phyloP scores from a whole-genome alignment of 2,329 filamentous ascomycete genomes.

The Stagonosporopsis vannaccii region DNA sequence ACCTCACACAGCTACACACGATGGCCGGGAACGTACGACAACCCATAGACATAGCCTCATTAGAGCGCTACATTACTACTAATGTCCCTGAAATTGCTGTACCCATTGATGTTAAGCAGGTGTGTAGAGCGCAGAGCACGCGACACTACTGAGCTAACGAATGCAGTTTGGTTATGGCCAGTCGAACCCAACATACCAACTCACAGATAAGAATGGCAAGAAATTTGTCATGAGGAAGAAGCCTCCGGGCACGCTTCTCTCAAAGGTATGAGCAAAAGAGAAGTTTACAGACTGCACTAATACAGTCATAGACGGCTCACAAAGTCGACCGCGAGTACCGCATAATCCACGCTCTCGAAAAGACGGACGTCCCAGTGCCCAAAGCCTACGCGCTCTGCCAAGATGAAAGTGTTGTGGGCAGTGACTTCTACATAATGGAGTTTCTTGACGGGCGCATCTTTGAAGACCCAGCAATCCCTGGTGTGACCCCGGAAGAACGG shows the following conservation, averaged over 20 bases:
- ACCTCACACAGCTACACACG: conserved; percentile 26
- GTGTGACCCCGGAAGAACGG: conserved; percentile 71
- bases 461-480: conserved; percentile 84
- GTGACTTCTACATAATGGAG: conserved; percentile 96
- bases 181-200: conserved; percentile 95
- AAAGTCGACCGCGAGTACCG: conserved; percentile 95
- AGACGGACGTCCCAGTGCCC: conserved; percentile 85
- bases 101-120: conserved; percentile 89
- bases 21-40: conserved; percentile 92
- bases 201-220: conserved; percentile 73
- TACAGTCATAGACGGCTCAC: conserved; percentile 78
- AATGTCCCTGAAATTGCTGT: conserved; percentile 84
- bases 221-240: conserved; percentile 96
- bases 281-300: neutral
- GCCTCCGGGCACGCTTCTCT: conserved; percentile 91
- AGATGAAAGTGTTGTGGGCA: conserved; percentile 80
- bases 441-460: conserved; percentile 94
- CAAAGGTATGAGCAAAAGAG: conserved; percentile 46
- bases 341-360: conserved; percentile 82
- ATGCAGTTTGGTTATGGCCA: conserved; percentile 92
- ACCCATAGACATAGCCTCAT: conserved; percentile 80
- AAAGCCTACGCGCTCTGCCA: conserved; percentile 85
- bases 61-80: conserved; percentile 78
- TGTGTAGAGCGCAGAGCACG: conserved; percentile 49
- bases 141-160: conserved; percentile 9